These are phyloP conservation scores for Cladophialophora bantiana DNA, from an alignment of 2,329 filamentous ascomycete genomes.

Conservation along the genomic window DNA sequence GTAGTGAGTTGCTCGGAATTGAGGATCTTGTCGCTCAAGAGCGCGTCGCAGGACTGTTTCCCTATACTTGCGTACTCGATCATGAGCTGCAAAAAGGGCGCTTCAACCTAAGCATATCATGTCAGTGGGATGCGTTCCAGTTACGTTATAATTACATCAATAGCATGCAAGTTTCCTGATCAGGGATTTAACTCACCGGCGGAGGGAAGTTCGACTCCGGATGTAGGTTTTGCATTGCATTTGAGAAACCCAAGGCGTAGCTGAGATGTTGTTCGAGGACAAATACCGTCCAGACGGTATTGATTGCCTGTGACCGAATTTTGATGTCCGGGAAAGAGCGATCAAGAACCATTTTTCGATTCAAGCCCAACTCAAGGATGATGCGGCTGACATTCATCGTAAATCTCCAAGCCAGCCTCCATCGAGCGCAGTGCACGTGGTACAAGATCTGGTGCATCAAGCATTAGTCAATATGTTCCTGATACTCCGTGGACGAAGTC, in stretches of 20 bases:
- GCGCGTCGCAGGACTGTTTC: conserved; percentile 21
- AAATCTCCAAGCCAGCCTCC: conserved; percentile 26
- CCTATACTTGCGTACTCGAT: conserved; percentile 26
- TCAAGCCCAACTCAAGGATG: conserved; percentile 21
- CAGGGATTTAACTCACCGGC: conserved; percentile 9
- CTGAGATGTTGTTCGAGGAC: conserved; percentile 25
- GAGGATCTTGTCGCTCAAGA: conserved; percentile 20
- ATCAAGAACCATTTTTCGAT: conserved; percentile 16
- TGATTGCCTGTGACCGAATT: conserved; percentile 13
- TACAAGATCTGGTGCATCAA: conserved; percentile 17
- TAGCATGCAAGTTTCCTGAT: neutral
- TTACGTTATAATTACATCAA: neutral
- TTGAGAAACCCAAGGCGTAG: conserved; percentile 23
- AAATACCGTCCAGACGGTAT: conserved; percentile 17
- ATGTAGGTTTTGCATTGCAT: conserved; percentile 20
- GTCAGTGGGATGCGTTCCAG: neutral
- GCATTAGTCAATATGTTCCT: neutral
- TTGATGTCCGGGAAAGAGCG: conserved; percentile 18
- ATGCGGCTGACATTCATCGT: conserved; percentile 22
- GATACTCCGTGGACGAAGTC: neutral
- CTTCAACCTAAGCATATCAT: conserved; percentile 14
- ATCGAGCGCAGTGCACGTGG: conserved; percentile 21
- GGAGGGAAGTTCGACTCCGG: conserved; percentile 19
- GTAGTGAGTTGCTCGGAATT: conserved; percentile 8
- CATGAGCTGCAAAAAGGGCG: conserved; percentile 22